Conservation (phyloP, 2,329 filamentous ascomycete species). For the Spiromastix sp. region DNA sequence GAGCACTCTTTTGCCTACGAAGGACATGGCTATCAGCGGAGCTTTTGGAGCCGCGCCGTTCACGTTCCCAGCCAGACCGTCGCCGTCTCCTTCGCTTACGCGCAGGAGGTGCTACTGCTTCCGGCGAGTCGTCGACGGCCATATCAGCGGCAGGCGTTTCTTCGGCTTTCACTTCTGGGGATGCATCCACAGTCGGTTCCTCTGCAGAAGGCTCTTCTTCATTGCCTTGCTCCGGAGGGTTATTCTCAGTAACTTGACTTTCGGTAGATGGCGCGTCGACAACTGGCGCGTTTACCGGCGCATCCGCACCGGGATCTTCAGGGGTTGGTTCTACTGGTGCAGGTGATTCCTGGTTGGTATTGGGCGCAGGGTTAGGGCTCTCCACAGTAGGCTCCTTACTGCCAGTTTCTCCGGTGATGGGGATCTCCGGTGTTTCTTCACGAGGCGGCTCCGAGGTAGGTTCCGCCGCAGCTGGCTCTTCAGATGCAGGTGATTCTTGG, state of each 20-base stretch:
- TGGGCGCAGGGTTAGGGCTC: slow-evolving; percentile 5
- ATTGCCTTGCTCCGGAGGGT: too few relatives aligned
- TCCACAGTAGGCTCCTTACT: slow-evolving; percentile 7
- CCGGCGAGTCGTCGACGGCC: background rate
- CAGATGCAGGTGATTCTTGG: slow-evolving; percentile 3
- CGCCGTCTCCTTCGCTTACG: slow-evolving; percentile 21
- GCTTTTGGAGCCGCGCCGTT: slow-evolving; percentile 26
- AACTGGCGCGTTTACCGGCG: too few relatives aligned
- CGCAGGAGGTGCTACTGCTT: slow-evolving; percentile 2
- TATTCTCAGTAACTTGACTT: background rate
- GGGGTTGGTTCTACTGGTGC: slow-evolving; percentile 7
- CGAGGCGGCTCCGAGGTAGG: slow-evolving; percentile 1
- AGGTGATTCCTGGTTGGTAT: slow-evolving; percentile 5
- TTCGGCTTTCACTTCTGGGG: background rate
- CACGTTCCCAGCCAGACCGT: slow-evolving; percentile 20
- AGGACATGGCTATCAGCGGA: slow-evolving; percentile 25
- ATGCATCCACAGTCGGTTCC: slow-evolving; percentile 1
- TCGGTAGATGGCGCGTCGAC: background rate
- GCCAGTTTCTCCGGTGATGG: slow-evolving; percentile 8
- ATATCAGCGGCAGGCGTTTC: slow-evolving; percentile 1
- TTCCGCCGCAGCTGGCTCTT: slow-evolving; percentile 9
- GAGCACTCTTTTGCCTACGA: slow-evolving; percentile 24
- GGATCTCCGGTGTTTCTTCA: slow-evolving; percentile 7
- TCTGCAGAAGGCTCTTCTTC: slow-evolving; percentile 3
- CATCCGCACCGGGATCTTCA: background rate